phyloP scores from a whole-genome alignment of 352 stramenopile species.

The Pythium sp. region DNA sequence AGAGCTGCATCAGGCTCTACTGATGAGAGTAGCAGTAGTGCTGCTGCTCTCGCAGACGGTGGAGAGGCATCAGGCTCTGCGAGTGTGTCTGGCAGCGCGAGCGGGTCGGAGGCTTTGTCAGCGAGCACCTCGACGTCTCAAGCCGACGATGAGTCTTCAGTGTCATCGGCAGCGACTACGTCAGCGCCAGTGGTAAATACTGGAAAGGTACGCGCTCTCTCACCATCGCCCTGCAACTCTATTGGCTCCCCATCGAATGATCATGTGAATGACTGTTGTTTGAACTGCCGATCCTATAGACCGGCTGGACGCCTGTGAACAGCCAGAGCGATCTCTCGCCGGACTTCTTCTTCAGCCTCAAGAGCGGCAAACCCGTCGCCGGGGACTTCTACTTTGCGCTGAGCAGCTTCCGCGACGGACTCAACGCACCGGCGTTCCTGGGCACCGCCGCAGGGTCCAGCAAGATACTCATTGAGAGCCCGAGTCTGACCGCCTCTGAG shows the following conservation, averaged over 20 bases:
- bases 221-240: background rate
- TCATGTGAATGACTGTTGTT: background rate
- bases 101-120: background rate
- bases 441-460: background rate
- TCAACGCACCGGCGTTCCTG: background rate
- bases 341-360: slow-evolving; percentile 5
- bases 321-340: slow-evolving; percentile 1
- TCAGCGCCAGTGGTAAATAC: background rate
- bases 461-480: background rate
- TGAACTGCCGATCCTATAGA: background rate
- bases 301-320: slow-evolving; percentile 1
- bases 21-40: background rate
- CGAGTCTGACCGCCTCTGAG: background rate
- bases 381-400: slow-evolving; percentile 7
- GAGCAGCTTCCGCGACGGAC: slow-evolving; percentile 1
- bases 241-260: background rate
- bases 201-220: background rate
- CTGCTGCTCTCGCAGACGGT: background rate
- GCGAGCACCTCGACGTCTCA: background rate
- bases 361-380: background rate
- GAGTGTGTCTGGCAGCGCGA: background rate
- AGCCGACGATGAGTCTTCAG: background rate
- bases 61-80: background rate
- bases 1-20: background rate
- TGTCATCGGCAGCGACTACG: background rate